Evolutionary conservation across 164 flowering plant species (phyloP).

Genomic region (Sextonia rubra): DNA sequence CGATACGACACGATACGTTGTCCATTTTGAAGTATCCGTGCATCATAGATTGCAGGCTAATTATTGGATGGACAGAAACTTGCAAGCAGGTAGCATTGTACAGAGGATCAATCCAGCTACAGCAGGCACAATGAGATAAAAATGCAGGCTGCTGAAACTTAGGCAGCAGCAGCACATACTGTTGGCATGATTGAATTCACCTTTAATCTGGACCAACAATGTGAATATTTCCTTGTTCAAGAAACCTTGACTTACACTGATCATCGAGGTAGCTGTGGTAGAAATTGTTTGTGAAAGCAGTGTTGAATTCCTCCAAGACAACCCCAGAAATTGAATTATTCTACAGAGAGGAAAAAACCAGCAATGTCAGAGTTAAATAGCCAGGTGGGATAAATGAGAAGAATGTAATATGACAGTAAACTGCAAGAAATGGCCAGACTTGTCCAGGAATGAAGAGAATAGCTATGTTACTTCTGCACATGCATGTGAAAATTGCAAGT

Average conservation of each 20-base stretch:
- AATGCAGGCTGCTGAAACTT: not conserved
- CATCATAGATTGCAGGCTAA: no score
- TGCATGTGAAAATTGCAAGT: no score
- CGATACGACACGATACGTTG: no score
- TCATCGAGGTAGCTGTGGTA: conserved; percentile 87
- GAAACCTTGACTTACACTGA: conserved; percentile 42
- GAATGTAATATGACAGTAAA: no score
- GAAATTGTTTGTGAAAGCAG: conserved; percentile 64
- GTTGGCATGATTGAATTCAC: not conserved
- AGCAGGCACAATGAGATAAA: not conserved
- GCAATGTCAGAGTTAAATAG: not conserved
- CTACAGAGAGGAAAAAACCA: conserved; percentile 12
- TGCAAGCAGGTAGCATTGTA: not conserved
- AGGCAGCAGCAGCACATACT: not conserved
- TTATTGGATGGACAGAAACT: not conserved
- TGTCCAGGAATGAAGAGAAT: no score
- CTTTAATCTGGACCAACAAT: not conserved
- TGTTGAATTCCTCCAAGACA: conserved; percentile 82
- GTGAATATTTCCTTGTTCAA: conserved; percentile 1
- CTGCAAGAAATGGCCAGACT: no score
- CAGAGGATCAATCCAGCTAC: not conserved
- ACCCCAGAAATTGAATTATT: conserved; percentile 61
- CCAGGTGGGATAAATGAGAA: not conserved
- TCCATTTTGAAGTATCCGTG: no score
- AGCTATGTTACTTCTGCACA: no score